These are phyloP conservation scores for Elasticomyces elasticus DNA, from an alignment of 495 filamentous ascomycete species.

Conservation along the genomic window DNA sequence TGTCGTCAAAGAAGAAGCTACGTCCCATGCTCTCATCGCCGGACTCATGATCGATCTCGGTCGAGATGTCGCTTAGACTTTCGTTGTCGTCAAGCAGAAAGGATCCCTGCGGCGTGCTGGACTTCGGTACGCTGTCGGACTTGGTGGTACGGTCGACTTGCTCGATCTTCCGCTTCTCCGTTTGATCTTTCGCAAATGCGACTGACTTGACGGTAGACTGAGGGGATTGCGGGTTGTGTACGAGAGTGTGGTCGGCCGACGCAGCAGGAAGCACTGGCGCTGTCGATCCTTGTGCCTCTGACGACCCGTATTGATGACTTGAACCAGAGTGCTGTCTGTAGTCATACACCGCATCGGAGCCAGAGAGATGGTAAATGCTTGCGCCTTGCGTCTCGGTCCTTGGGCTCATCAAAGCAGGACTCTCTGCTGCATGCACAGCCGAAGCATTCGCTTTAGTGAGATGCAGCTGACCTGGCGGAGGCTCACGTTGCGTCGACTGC, in stretches of 20 bases:
- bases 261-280: neutral
- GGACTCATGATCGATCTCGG: constrained; percentile 51
- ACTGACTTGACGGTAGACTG: neutral
- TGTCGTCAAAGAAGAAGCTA: constrained; percentile 36
- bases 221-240: neutral
- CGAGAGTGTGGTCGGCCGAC: neutral
- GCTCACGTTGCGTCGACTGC: constrained; percentile 9
- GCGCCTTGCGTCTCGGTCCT: constrained; percentile 26
- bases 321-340: neutral
- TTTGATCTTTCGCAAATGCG: neutral
- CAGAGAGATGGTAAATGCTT: constrained; percentile 27
- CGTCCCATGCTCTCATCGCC: constrained; percentile 27
- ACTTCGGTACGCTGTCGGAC: constrained; percentile 27
- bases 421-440: neutral
- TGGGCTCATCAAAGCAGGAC: neutral
- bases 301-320: neutral
- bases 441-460: neutral
- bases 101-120: constrained; percentile 37
- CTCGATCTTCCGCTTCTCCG: neutral
- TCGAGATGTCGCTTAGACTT: constrained; percentile 64
- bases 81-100: constrained; percentile 62
- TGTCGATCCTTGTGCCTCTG: neutral
- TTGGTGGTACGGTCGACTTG: constrained; percentile 6
- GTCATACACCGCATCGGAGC: neutral
- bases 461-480: neutral